Evolutionary conservation across 2,329 filamentous ascomycete species (phyloP), one percentile per base, ranked within the genome.

Genomic region (Esteya vermicola): DNA sequence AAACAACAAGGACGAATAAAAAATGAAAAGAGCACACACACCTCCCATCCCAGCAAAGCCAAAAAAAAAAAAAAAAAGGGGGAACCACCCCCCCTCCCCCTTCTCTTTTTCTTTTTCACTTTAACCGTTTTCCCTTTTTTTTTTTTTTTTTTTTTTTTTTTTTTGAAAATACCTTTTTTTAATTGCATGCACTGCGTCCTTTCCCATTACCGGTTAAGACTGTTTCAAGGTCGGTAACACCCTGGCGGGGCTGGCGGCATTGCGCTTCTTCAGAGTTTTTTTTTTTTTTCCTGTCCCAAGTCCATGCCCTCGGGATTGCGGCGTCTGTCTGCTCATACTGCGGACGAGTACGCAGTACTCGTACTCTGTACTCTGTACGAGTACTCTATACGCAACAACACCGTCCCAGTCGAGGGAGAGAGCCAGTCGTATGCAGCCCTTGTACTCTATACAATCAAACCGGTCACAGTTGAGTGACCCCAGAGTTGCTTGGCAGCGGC

Each of bases 301-400:
- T 48, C 54, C 54, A 51, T 54, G 55, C 54, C 53, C 52, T 51
- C 49, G 53, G 55, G 50, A 47, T 51, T 49, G 18, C 21, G 27
- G 27, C 39, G 3, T 19, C 33, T 16, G 22, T 35, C 33, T 25
- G 14, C 30, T 32, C 34, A 16, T 22, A 25, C 20, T 36, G 9
- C 32, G 12, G 32, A n/a, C 21, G 10, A 36, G 28, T n/a, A 6
- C 20, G 14, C 28, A 16, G 28, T 31, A 31, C 10, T 16, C 10
- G 12, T 14, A 31, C 10, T 7, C 9, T 16, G 28, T 14, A 7
- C 28, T 31, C 14, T 16, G 28, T 31, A 31, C 28, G 13, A 28
- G 26, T 28, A 10, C 26, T 28, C 26, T n/a, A n/a, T n/a, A n/a
- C n/a, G n/a, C n/a, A n/a, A n/a, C n/a, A n/a, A n/a, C n/a, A n/a